These are phyloP conservation scores for Fusarium liriodendri DNA, from an alignment of 2,329 filamentous ascomycete species.

Conservation along the genomic window DNA sequence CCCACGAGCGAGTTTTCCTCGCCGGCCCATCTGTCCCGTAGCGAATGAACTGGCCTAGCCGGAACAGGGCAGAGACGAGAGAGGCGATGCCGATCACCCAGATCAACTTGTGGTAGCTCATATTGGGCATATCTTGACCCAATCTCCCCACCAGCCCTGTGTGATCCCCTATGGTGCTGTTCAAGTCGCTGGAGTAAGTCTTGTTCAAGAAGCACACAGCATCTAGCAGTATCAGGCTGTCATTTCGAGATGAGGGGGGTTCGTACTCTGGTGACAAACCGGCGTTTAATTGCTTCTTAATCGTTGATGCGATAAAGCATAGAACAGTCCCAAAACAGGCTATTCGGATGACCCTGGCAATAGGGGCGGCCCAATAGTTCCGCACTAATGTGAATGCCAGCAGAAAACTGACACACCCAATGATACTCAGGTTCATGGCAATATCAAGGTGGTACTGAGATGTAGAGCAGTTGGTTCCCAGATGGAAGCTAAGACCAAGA, in stretches of 20 bases:
- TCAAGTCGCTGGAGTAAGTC: neutral
- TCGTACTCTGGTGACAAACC: neutral
- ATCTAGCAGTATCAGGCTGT: neutral
- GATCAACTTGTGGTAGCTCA: too few species aligned
- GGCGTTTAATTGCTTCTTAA: neutral
- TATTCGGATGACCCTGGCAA: neutral
- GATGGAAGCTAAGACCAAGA: neutral
- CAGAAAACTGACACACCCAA: neutral
- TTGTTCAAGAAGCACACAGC: neutral
- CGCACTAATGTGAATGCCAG: neutral
- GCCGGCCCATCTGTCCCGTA: too few species aligned
- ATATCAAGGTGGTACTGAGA: neutral
- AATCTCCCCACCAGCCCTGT: too few species aligned
- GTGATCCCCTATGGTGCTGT: too few species aligned
- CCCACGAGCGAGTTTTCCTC: too few species aligned
- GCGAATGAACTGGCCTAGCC: too few species aligned
- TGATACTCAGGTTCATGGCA: neutral
- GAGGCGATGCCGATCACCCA: too few species aligned
- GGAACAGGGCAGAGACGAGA: too few species aligned
- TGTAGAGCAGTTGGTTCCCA: neutral
- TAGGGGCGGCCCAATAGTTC: neutral
- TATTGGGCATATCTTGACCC: too few species aligned
- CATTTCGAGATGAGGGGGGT: neutral
- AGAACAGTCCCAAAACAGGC: neutral
- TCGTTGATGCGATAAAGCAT: neutral